phyloP scores from a whole-genome alignment of 805 yeast genomes.

The Candida awuae region DNA sequence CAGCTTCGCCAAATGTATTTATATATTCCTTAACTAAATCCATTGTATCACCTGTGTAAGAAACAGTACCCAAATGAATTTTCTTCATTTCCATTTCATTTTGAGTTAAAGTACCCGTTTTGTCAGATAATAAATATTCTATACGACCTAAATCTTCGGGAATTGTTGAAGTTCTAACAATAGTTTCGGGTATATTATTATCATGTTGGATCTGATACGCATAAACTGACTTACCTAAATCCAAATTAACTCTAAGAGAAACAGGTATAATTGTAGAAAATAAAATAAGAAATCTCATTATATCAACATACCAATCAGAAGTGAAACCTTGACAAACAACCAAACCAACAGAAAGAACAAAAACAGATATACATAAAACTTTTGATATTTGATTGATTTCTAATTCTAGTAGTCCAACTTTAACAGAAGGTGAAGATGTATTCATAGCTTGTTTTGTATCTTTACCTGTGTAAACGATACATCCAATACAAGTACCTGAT shows the following conservation, averaged over 20 bases:
- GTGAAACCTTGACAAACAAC: conserved; percentile 76
- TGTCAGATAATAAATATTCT: conserved; percentile 85
- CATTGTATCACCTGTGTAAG: conserved; percentile 87
- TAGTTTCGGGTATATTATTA: conserved; percentile 66
- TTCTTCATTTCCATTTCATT: conserved; percentile 97
- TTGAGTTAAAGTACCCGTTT: conserved; percentile 95
- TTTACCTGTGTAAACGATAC: conserved; percentile 80
- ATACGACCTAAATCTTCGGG: conserved; percentile 97
- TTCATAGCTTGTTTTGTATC: conserved; percentile 96
- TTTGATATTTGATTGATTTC: conserved; percentile 88
- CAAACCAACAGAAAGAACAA: conserved; percentile 62
- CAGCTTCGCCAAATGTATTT: conserved; percentile 22
- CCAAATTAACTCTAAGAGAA: conserved; percentile 86
- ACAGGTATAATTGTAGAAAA: conserved; percentile 97
- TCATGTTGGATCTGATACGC: conserved; percentile 95
- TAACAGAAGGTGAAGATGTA: conserved; percentile 79
- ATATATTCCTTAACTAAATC: conserved; percentile 78
- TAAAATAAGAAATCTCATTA: conserved; percentile 81
- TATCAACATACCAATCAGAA: conserved; percentile 77
- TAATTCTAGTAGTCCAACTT: conserved; percentile 80
- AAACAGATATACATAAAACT: conserved; percentile 80
- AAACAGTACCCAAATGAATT: conserved; percentile 84
- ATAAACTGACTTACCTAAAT: conserved; percentile 91
- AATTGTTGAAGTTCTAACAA: conserved; percentile 94
- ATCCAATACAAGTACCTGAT: conserved; percentile 84